Percentiles rank a stretch among this genome's conserved stretches.
These are phyloP conservation scores for Ceratobasidium sp. DNA, from an alignment of 1,284 basidiomycete species.

Conservation along the genomic window DNA sequence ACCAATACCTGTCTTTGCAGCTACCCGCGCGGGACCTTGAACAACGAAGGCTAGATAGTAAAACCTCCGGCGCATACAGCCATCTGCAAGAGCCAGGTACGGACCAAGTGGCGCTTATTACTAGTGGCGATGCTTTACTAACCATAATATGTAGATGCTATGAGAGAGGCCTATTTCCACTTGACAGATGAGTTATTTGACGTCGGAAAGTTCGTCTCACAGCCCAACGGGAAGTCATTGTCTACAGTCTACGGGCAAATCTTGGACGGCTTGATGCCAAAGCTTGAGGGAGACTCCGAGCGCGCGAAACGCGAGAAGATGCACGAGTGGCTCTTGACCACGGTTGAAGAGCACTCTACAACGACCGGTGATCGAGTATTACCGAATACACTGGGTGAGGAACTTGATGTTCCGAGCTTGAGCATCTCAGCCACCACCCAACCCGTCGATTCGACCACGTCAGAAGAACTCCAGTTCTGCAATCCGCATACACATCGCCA, in stretches of 20 bases:
- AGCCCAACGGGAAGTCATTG: conserved; percentile 2
- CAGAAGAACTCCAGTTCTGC: too few species aligned
- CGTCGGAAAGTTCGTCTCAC: background rate
- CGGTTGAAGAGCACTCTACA: background rate
- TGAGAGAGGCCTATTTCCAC: background rate
- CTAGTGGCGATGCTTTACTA: background rate
- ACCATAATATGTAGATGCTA: background rate
- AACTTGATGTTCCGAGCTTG: background rate
- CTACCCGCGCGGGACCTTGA: background rate
- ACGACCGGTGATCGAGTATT: background rate
- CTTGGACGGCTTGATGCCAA: background rate
- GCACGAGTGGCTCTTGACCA: background rate
- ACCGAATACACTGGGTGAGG: too few species aligned
- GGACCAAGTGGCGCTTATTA: too few species aligned
- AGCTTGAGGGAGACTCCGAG: background rate
- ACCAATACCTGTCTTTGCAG: conserved; percentile 1
- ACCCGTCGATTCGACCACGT: background rate
- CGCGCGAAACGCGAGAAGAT: background rate
- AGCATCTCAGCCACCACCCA: background rate
- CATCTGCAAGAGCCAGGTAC: too few species aligned
- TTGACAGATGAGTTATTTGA: background rate
- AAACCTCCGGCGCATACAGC: too few species aligned
- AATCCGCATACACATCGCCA: too few species aligned
- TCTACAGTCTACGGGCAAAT: background rate
- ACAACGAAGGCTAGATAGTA: background rate